Evolutionary conservation across 768 basidiomycete genomes (phyloP).

Genomic region (Rhodotorula kratochvilovae): DNA sequence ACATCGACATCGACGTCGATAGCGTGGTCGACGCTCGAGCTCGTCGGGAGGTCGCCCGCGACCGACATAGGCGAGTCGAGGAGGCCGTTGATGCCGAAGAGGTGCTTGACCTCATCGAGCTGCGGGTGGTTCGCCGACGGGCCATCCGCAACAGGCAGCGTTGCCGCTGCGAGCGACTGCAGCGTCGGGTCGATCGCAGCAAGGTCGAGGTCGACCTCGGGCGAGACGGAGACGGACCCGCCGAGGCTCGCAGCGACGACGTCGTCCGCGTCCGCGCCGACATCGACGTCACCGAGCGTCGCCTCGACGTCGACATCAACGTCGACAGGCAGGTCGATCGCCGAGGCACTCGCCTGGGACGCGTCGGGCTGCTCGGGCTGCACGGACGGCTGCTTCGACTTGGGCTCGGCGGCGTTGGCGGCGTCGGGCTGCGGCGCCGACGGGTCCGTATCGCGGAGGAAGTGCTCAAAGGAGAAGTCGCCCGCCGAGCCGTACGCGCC

Average conservation of each 20-base stretch:
- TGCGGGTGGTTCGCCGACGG: background rate
- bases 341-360: background rate
- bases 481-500: constrained; percentile 10
- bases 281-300: background rate
- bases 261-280: background rate
- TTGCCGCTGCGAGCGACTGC: background rate
- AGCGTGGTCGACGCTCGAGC: background rate
- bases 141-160: background rate
- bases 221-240: no score
- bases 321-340: background rate
- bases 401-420: no score
- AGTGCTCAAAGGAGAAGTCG: constrained; percentile 9
- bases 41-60: background rate
- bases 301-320: background rate
- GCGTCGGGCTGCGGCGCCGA: background rate
- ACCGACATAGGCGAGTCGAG: background rate
- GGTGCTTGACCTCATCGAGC: constrained; percentile 6
- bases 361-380: background rate
- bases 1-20: background rate
- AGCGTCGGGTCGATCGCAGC: constrained; percentile 19
- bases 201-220: constrained; percentile 6
- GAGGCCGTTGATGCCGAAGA: constrained; percentile 1
- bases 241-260: background rate
- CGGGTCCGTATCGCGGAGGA: constrained; percentile 1
- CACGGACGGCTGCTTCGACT: background rate